Evolutionary conservation across 495 filamentous ascomycete species (phyloP), one percentile per base, ranked within the genome.

Genomic region (Penicillium maclennaniae): DNA sequence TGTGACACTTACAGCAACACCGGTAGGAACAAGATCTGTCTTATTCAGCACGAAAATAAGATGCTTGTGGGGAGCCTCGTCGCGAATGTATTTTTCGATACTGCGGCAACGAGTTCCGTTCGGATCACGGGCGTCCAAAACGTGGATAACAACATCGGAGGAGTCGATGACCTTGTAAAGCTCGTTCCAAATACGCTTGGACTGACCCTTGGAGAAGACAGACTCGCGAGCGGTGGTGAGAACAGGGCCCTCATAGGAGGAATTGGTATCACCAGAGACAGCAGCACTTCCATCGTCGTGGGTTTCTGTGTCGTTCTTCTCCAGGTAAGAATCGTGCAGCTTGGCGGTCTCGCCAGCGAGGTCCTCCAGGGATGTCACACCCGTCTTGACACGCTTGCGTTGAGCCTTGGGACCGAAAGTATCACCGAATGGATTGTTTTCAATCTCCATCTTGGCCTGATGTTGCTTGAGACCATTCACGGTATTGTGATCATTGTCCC

Each of bases 151-250:
- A 21, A 97, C 91, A 66, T 97, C 92, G n/a, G 90, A 92, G 7
- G 90, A 92, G 70, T 96, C 91, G 23, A 97, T 91, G 62, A 96
- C 90, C 73, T 98, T 96, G 75, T 92, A 96, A n/a, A 98, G 70
- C 61, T 98, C 93, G 69, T 97, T 97, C 91, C 91, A 97, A 59
- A 98, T 98, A 44, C 93, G 79, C 70, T 93, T 95, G 57, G 84
- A 88, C 67, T 95, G 89, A 15, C 93, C 93, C 75, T 98, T 98
- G 45, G 75, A 84, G 73, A 98, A 98, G 45, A 98, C 87, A 21
- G 91, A 81, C 61, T 98, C 93, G 53, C 87, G 79, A 19, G 92
- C 89, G 40, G 82, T 85, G 3, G 83, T 79, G 15, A 88, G 70
- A 28, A 70, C 71, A 31, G 78, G 77, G 28, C 81, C 80, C 9